A percentile compares a stretch with the other conserved stretches of the same genome.
phyloP scores from a whole-genome alignment of 2,329 filamentous ascomycete genomes.

The Fusarium miscanthi region DNA sequence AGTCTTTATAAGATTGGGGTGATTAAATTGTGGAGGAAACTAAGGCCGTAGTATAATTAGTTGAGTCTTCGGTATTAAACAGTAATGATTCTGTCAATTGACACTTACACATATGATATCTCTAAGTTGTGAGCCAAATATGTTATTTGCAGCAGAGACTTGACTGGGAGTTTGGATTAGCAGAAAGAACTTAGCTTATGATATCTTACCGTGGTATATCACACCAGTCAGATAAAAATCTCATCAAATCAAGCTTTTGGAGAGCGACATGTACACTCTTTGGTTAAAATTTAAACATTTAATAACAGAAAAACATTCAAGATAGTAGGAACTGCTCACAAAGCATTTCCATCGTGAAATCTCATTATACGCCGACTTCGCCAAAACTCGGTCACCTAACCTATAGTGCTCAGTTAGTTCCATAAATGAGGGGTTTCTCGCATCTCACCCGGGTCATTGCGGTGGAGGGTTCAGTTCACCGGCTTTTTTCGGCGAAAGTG shows the following conservation, averaged over 20 bases:
- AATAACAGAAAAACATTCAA: background rate
- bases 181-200: too few relatives aligned
- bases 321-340: background rate
- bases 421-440: background rate
- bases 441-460: background rate
- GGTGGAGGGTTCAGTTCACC: background rate
- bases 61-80: fast-evolving
- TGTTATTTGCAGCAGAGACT: too few relatives aligned
- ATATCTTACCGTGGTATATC: too few relatives aligned
- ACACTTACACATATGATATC: too few relatives aligned
- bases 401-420: background rate
- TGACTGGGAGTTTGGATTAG: too few relatives aligned
- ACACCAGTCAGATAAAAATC: too few relatives aligned
- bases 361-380: fast-evolving
- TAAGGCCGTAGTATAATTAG: too few relatives aligned
- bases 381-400: fast-evolving
- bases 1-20: background rate
- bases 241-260: too few relatives aligned
- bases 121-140: too few relatives aligned
- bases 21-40: fast-evolving
- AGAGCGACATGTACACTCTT: too few relatives aligned
- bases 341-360: fast-evolving
- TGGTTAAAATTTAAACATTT: too few relatives aligned
- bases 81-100: background rate
- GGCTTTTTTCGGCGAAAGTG: slow-evolving; percentile 19